Conservation (phyloP, 2,329 filamentous ascomycete genomes). For the Hyphodiscus sp. region DNA sequence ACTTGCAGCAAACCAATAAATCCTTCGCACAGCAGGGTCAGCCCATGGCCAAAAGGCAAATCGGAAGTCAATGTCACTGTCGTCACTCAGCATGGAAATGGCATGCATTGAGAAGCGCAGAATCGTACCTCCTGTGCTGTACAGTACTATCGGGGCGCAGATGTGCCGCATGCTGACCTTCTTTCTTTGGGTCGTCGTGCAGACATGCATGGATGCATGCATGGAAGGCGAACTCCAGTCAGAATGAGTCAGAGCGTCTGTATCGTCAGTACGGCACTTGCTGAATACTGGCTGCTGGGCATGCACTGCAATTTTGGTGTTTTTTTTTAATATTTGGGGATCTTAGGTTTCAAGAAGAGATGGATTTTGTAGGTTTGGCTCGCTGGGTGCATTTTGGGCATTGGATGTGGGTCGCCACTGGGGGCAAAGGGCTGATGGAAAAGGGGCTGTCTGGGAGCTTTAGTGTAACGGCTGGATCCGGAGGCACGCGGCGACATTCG, state of each 20-base stretch:
- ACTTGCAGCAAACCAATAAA: neutral
- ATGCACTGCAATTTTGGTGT: neutral
- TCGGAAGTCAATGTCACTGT: neutral
- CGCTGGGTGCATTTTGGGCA: no score
- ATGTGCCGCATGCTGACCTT: neutral
- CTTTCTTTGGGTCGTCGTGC: neutral
- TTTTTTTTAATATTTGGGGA: neutral
- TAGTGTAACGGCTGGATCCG: neutral
- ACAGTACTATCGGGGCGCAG: neutral
- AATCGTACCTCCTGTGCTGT: neutral
- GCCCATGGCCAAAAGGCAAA: neutral
- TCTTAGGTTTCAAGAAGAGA: neutral
- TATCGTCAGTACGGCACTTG: neutral
- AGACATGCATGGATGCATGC: no score
- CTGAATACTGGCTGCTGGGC: no score
- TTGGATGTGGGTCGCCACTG: neutral
- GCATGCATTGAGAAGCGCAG: neutral
- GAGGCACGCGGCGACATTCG: neutral
- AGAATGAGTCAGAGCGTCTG: neutral
- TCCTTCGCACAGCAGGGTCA: neutral
- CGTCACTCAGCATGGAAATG: neutral
- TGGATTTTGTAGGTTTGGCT: neutral
- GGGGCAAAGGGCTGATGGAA: neutral
- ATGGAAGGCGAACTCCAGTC: neutral
- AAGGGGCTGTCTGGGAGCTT: neutral